Base-by-base conservation (phyloP, 2,329 filamentous ascomycete genomes). In the Pestalotiopsis sp. region DNA sequence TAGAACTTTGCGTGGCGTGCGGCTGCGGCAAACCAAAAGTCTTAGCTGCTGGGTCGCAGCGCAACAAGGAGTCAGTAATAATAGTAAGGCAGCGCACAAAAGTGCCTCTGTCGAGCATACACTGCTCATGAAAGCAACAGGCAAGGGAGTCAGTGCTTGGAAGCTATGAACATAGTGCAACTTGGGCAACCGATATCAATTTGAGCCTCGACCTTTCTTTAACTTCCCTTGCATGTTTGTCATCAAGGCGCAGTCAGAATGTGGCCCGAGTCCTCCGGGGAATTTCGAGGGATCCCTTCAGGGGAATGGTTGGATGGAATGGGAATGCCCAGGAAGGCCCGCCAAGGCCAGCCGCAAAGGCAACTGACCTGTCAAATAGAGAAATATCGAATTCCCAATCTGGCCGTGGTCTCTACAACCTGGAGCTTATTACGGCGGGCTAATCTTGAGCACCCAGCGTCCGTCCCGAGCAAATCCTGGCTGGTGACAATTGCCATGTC, bases 371-470 rank as follows among this genome's bases (percentile, higher is more conserved):
- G 62, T 38, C 62, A 52, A 56, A 24, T 30, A 22, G 20, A 20
- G 62, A 44, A 65, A 56, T 39, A 56, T 65, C 40, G 48, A 65
- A 56, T 55, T 55, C 62, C 39, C 40, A 56, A 55, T 56, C 22
- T 14, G 35, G 60, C 7, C 13, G 35, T 57, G 40, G 62, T 65
- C 44, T 35, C n/a, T 35, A 26, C 44, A 57, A 38, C 62, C 48
- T 38, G 52, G 24, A 44, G 44, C 62, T 38, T 65, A 57, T 38
- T 20, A 35, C 62, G 24, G 40, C 22, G 26, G 56, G 62, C 48
- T 65, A 65, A 61, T 61, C 30, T 61, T 30, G n/a, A 30, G 14
- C 58, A 11, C 26, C 24, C 24, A 58, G 56, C 11, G 56, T 5
- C 56, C 17, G 10, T 10, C 56, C 17, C 24, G 22, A 58, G 56